phyloP scores from a whole-genome alignment of 192 early-diverging fungal species.

The Backusella psychrophila region DNA sequence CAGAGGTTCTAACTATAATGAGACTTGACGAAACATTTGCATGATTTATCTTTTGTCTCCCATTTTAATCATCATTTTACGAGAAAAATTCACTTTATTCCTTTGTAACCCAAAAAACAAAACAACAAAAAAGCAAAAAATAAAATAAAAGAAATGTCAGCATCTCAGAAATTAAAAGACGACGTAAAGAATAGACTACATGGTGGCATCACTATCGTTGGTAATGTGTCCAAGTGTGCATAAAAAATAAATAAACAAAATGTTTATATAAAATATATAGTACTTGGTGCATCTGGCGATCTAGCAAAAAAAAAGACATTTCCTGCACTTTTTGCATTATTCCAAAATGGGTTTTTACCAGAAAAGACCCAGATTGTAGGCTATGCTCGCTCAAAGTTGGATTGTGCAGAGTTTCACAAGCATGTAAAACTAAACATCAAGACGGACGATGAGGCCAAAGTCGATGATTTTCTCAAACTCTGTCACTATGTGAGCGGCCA shows the following conservation, averaged over 20 bases:
- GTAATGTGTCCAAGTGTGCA: neutral
- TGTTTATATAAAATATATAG: slow-evolving; percentile 18
- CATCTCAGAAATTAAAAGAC: neutral
- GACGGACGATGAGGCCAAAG: slow-evolving; percentile 36
- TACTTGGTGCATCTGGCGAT: slow-evolving; percentile 86
- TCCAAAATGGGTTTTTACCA: slow-evolving; percentile 75
- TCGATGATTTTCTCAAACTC: slow-evolving; percentile 58
- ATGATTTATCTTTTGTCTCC: neutral
- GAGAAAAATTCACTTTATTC: neutral
- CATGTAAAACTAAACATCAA: slow-evolving; percentile 70
- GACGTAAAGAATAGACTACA: neutral
- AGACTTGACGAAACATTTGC: neutral
- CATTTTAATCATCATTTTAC: neutral
- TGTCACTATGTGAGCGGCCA: slow-evolving; percentile 79
- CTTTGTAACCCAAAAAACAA: neutral
- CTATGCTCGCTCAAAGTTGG: slow-evolving; percentile 88
- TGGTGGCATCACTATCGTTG: neutral
- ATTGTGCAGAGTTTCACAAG: slow-evolving; percentile 70
- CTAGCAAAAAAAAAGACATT: slow-evolving; percentile 97
- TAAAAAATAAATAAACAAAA: too few species aligned
- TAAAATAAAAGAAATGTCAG: neutral
- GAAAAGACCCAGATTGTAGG: slow-evolving; percentile 75
- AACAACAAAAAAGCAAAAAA: too few species aligned
- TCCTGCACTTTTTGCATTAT: slow-evolving; percentile 89
- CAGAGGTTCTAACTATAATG: neutral